Conservation (phyloP, 2,329 filamentous ascomycete species). For the Cyphellophora attinorum region DNA sequence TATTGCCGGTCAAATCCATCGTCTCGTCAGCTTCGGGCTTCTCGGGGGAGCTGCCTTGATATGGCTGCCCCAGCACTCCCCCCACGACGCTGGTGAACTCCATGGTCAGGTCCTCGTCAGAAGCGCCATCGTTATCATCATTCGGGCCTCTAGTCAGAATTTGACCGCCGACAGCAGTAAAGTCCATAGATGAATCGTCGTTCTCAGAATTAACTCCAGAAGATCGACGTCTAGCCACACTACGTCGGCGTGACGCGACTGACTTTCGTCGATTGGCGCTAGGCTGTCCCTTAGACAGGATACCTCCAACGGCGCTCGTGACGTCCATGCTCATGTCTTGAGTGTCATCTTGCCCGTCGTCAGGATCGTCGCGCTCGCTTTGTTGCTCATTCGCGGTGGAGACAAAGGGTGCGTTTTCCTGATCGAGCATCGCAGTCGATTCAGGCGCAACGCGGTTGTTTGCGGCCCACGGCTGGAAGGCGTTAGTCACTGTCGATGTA, state of each 20-base stretch:
- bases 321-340: slow-evolving; percentile 91
- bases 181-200: slow-evolving; percentile 45
- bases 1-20: slow-evolving; percentile 32
- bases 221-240: slow-evolving; percentile 24
- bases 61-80: slow-evolving; percentile 23
- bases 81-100: slow-evolving; percentile 36
- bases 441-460: slow-evolving; percentile 22
- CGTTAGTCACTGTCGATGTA: slow-evolving; percentile 45
- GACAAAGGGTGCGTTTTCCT: slow-evolving; percentile 34
- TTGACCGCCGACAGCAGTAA: slow-evolving; percentile 45
- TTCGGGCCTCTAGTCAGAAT: slow-evolving; percentile 31
- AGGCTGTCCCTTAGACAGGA: slow-evolving; percentile 39
- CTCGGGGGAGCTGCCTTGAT: slow-evolving; percentile 16
- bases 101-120: slow-evolving; percentile 39
- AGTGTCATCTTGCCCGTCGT: slow-evolving; percentile 37
- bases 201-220: slow-evolving; percentile 27
- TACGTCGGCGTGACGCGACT: slow-evolving; percentile 22
- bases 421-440: slow-evolving; percentile 28
- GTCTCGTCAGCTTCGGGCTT: slow-evolving; percentile 15
- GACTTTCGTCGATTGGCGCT: slow-evolving; percentile 22
- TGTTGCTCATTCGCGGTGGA: slow-evolving; percentile 24
- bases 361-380: slow-evolving; percentile 13
- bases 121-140: slow-evolving; percentile 31
- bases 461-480: slow-evolving; percentile 37
- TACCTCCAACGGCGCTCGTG: slow-evolving; percentile 71